phyloP scores from a whole-genome alignment of 176 grass and related monocot species.

The Secale cereale region DNA sequence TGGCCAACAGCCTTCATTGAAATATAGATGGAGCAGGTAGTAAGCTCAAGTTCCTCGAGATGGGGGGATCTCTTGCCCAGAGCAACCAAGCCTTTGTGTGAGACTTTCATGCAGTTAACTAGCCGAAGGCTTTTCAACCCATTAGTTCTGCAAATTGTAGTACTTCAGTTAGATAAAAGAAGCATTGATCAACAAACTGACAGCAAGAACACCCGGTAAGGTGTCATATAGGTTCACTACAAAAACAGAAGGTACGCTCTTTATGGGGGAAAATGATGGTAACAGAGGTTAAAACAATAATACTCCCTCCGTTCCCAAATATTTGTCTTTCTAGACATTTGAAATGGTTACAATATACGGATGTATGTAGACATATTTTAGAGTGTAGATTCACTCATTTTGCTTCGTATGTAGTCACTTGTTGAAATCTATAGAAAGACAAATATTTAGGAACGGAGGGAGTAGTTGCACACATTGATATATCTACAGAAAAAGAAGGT shows the following conservation, averaged over 20 bases:
- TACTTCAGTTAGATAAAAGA: background rate
- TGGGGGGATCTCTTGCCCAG: background rate
- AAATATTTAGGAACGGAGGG: no score
- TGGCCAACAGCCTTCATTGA: slow-evolving; percentile 16
- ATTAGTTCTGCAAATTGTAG: slow-evolving; percentile 17
- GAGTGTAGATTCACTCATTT: no score
- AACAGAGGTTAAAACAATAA: background rate
- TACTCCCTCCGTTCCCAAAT: no score
- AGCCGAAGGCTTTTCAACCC: slow-evolving; percentile 30
- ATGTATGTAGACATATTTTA: no score
- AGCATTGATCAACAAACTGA: background rate
- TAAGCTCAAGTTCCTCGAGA: slow-evolving; percentile 27
- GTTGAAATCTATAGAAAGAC: no score
- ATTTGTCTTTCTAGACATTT: no score
- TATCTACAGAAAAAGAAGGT: background rate
- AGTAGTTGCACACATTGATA: background rate
- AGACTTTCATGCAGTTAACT: slow-evolving; percentile 14
- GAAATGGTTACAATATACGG: no score
- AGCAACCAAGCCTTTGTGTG: slow-evolving; percentile 22
- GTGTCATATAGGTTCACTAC: background rate
- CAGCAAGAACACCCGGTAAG: background rate
- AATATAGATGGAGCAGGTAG: slow-evolving; percentile 1
- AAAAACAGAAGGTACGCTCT: background rate
- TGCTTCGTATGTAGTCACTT: no score
- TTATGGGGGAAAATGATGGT: background rate